Evolutionary conservation across 495 filamentous ascomycete species (phyloP).

Genomic region (Tuber magnatum): DNA sequence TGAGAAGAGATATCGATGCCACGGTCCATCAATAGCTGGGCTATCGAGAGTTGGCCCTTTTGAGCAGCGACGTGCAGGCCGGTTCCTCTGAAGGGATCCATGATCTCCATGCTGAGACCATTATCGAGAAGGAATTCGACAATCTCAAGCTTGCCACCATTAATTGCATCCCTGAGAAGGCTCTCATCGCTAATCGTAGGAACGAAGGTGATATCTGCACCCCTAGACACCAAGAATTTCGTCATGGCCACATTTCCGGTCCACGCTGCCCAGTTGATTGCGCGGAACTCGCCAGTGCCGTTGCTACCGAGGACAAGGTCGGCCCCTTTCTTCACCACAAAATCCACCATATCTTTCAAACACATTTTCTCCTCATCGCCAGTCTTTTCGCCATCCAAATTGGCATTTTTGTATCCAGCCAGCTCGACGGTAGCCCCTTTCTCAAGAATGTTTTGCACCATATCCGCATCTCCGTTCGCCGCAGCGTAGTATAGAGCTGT

Average conservation of each 20-base stretch:
- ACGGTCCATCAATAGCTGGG: conserved; percentile 41
- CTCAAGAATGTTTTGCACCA: conserved; percentile 20
- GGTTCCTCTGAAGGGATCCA: background rate
- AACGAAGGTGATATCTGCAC: conserved; percentile 13
- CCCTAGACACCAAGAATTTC: conserved; percentile 13
- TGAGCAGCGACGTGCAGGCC: conserved; percentile 34
- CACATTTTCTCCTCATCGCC: conserved; percentile 17
- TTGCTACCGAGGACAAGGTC: conserved; percentile 16
- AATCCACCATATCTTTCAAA: conserved; percentile 11
- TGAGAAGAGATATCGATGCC: conserved; percentile 44
- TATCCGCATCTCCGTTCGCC: conserved; percentile 18
- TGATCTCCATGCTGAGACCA: conserved; percentile 30
- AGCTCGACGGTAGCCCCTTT: conserved; percentile 14
- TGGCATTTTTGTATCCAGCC: conserved; percentile 1
- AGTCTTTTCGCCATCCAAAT: conserved; percentile 8
- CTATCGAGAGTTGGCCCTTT: conserved; percentile 29
- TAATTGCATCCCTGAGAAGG: background rate
- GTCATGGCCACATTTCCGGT: conserved; percentile 21
- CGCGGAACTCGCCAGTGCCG: conserved; percentile 18
- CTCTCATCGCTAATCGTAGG: background rate
- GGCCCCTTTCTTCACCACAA: conserved; percentile 22
- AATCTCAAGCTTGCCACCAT: conserved; percentile 1
- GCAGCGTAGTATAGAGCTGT: conserved; percentile 25
- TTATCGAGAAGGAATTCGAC: conserved; percentile 37
- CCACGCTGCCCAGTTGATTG: conserved; percentile 28